phyloP scores from a whole-genome alignment of 345 rosid genomes.

The Xanthoceras sorbifolium region DNA sequence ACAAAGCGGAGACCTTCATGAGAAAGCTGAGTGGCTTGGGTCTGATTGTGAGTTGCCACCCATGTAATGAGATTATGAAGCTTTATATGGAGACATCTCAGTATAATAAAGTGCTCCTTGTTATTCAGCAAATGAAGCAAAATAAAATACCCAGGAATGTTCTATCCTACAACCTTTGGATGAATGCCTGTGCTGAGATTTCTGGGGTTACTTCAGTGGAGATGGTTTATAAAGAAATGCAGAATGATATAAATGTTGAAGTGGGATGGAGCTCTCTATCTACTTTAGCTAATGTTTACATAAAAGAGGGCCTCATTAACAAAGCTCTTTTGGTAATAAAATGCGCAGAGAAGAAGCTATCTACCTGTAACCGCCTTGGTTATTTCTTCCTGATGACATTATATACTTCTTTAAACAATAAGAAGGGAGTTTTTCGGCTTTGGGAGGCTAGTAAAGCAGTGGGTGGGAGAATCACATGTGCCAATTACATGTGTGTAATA shows the following conservation, averaged over 20 bases:
- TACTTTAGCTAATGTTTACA: constrained; percentile 53
- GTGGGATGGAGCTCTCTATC: constrained; percentile 64
- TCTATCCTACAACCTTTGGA: constrained; percentile 69
- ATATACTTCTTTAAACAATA: constrained; percentile 43
- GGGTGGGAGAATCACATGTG: constrained; percentile 50
- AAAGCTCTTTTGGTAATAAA: constrained; percentile 46
- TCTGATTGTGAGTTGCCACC: constrained; percentile 52
- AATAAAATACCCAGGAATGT: constrained; percentile 53
- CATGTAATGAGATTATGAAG: constrained; percentile 71
- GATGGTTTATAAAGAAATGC: constrained; percentile 50
- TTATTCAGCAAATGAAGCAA: constrained; percentile 50
- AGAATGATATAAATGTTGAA: constrained; percentile 43
- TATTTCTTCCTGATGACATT: constrained; percentile 53
- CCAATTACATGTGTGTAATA: constrained; percentile 53
- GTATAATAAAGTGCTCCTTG: constrained; percentile 48
- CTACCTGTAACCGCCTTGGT: constrained; percentile 39
- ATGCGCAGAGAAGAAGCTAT: constrained; percentile 52
- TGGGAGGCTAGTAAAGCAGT: constrained; percentile 53
- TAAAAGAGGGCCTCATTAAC: constrained; percentile 40
- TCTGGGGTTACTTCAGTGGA: constrained; percentile 38
- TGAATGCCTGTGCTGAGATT: constrained; percentile 42
- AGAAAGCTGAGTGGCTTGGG: constrained; percentile 45
- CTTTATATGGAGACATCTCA: constrained; percentile 44
- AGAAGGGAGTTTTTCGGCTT: constrained; percentile 45
- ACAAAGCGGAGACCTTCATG: constrained; percentile 59